A percentile compares a stretch with the other conserved stretches of the same genome.
phyloP scores from a whole-genome alignment of 1,139 yeast species.

The Yamadazyma siamensis region DNA sequence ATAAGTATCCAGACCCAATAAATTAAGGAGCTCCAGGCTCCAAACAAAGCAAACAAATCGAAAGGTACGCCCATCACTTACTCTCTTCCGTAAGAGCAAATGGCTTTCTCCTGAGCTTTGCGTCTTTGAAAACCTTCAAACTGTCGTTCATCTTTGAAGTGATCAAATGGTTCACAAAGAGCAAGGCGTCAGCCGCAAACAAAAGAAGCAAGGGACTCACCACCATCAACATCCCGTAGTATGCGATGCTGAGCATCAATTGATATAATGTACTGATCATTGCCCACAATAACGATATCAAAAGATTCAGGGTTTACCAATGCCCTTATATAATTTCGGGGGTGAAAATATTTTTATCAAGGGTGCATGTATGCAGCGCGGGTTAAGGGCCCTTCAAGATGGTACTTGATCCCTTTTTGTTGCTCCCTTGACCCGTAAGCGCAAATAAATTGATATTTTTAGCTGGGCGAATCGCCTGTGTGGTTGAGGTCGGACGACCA shows the following conservation, averaged over 20 bases:
- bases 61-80: too few relatives aligned
- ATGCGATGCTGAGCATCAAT: background rate
- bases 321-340: background rate
- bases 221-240: background rate
- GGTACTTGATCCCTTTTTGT: background rate
- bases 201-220: background rate
- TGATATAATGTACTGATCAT: background rate
- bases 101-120: too few relatives aligned
- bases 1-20: too few relatives aligned
- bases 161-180: constrained; percentile 1
- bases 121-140: background rate
- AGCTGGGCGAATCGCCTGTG: too few relatives aligned
- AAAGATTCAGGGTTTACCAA: background rate
- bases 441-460: too few relatives aligned
- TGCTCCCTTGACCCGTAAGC: constrained; percentile 1
- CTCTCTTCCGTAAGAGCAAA: too few relatives aligned
- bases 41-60: too few relatives aligned
- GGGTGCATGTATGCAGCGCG: background rate
- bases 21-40: too few relatives aligned
- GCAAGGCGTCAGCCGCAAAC: background rate
- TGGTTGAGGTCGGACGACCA: too few relatives aligned
- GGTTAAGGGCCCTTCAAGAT: background rate
- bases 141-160: background rate
- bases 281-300: background rate
- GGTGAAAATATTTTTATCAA: background rate